Evolutionary conservation across 306 rosid genomes (phyloP).

Genomic region (Medicago lupulina): DNA sequence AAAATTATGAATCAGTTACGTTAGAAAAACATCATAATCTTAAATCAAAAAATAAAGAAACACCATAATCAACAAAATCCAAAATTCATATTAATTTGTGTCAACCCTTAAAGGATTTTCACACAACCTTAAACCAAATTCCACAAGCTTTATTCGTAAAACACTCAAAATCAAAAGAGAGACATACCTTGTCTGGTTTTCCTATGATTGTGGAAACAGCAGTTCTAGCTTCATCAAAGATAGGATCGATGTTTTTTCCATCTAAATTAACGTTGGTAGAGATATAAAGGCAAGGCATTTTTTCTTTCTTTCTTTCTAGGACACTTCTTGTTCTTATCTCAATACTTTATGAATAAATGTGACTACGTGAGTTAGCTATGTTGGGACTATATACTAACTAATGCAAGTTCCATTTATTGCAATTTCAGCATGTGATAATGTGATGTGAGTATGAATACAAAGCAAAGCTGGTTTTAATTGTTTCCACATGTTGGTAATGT

Average conservation of each 20-base stretch:
- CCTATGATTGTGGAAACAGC: conserved; percentile 74
- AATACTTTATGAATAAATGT: background rate
- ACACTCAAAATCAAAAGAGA: background rate
- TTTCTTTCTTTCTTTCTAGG: background rate
- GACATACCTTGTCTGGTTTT: conserved; percentile 62
- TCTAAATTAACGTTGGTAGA: conserved; percentile 76
- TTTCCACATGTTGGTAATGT: conserved; percentile 12
- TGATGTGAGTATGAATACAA: background rate
- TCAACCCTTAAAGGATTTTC: background rate
- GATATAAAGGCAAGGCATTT: conserved; percentile 88
- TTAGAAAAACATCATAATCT: background rate
- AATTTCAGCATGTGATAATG: background rate
- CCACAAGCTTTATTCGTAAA: too few relatives aligned
- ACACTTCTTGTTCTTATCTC: background rate
- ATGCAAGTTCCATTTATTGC: background rate
- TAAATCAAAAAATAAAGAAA: too few relatives aligned
- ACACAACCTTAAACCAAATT: background rate
- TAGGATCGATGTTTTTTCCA: conserved; percentile 66
- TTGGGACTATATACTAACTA: background rate
- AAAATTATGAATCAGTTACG: background rate
- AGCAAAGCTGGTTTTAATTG: conserved; percentile 3
- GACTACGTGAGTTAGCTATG: background rate
- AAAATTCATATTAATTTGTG: background rate
- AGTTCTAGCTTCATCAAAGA: conserved; percentile 65
- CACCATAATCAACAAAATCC: background rate